Conservation (phyloP, 345 rosid species). For the Eucalyptus grandis region DNA sequence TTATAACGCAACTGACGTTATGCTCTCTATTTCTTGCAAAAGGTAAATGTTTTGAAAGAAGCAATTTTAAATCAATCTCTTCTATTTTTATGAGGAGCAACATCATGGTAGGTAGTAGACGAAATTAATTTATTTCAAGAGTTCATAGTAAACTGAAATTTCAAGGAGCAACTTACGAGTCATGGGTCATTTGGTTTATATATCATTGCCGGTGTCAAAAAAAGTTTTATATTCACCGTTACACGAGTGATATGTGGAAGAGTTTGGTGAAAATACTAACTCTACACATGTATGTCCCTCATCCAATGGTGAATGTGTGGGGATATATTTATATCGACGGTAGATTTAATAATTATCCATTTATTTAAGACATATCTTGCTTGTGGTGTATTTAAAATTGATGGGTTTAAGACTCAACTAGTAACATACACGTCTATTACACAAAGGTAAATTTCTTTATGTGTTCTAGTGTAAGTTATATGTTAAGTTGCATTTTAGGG, state of each 20-base stretch:
- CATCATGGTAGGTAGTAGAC: not conserved
- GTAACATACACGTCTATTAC: not conserved
- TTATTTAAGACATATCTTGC: not conserved
- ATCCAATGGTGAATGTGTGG: not conserved
- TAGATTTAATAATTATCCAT: not conserved
- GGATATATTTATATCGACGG: not conserved
- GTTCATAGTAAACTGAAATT: not conserved
- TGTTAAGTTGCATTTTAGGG: not conserved
- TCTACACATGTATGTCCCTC: not conserved
- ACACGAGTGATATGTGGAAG: not conserved
- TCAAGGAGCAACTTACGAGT: not conserved
- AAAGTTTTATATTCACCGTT: not conserved
- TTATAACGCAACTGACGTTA: not conserved
- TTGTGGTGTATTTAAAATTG: not conserved
- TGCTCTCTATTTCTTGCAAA: not conserved
- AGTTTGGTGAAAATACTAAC: not conserved
- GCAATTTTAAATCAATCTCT: not conserved
- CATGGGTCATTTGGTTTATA: not conserved
- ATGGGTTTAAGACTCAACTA: not conserved
- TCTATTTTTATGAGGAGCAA: not conserved
- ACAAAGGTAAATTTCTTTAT: not conserved
- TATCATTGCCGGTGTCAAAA: not conserved
- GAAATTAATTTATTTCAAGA: not conserved
- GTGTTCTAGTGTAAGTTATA: too few relatives aligned
- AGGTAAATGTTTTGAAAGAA: not conserved